Conservation (phyloP, 176 grass and related monocot species). For the Carex kokanica region DNA sequence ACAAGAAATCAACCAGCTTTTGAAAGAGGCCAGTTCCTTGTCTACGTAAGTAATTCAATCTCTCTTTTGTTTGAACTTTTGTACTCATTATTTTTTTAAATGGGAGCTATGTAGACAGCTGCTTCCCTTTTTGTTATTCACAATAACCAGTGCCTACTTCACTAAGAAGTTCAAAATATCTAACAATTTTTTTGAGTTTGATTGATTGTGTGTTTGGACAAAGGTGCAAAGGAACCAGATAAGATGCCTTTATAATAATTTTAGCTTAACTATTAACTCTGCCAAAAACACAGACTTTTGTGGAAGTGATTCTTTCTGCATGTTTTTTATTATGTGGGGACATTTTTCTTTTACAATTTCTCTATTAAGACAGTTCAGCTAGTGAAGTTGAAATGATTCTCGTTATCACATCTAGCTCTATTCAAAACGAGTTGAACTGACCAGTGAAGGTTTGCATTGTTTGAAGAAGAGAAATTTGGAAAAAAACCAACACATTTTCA, state of each 20-base stretch:
- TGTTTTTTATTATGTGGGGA: neutral
- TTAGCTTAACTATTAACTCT: neutral
- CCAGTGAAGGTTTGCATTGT: too few relatives aligned
- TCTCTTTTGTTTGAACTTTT: neutral
- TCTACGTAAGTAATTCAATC: slow-evolving; percentile 50
- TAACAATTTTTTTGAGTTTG: neutral
- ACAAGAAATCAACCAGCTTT: slow-evolving; percentile 60
- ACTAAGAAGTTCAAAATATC: neutral
- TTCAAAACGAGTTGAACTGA: too few relatives aligned
- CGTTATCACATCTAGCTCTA: too few relatives aligned
- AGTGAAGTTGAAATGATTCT: too few relatives aligned
- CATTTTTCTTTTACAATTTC: neutral
- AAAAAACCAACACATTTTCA: neutral
- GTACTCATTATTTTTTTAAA: neutral
- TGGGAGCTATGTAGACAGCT: neutral
- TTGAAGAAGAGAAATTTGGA: too few relatives aligned
- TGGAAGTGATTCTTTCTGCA: neutral
- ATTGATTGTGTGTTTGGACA: slow-evolving; percentile 2
- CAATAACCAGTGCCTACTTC: neutral
- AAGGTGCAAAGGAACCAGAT: neutral
- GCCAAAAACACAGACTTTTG: neutral
- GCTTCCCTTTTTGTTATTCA: neutral
- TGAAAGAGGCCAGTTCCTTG: slow-evolving; percentile 65
- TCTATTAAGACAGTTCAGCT: neutral
- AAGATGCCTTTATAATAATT: neutral